Percentiles rank a stretch among this genome's conserved stretches.
These are phyloP conservation scores for Amylocarpus encephaloides DNA, from an alignment of 2,329 filamentous ascomycete species.

Conservation along the genomic window DNA sequence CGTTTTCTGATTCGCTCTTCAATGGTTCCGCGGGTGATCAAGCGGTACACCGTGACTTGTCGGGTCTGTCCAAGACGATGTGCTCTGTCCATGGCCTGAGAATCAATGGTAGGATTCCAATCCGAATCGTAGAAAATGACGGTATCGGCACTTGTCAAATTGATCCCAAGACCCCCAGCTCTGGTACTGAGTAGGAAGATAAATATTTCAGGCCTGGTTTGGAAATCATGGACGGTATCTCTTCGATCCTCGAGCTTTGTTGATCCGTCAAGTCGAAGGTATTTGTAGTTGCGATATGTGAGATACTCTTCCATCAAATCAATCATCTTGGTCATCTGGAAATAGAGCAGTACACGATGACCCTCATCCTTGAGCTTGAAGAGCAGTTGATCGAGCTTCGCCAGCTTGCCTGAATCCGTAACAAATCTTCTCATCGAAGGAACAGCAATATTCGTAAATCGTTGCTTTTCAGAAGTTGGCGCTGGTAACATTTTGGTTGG, in stretches of 20 bases:
- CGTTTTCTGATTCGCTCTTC: constrained; percentile 97
- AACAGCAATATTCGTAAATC: constrained; percentile 85
- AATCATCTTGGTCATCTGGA: constrained; percentile 99
- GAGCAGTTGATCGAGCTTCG: constrained; percentile 80
- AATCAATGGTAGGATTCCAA: constrained; percentile 99
- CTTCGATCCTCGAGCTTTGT: constrained; percentile 96
- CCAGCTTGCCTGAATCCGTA: constrained; percentile 93
- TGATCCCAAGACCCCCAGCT: constrained; percentile 96
- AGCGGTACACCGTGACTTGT: constrained; percentile 94
- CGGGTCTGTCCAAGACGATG: constrained; percentile 94
- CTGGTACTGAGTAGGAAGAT: constrained; percentile 94
- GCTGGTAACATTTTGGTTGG: constrained; percentile 61
- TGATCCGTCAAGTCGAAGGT: constrained; percentile 90
- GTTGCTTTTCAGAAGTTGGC: constrained; percentile 73
- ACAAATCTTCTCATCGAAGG: constrained; percentile 98
- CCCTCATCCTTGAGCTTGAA: constrained; percentile 85
- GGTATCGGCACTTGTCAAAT: constrained; percentile 90
- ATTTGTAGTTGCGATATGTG: constrained; percentile 98
- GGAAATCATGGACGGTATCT: constrained; percentile 95
- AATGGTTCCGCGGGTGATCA: constrained; percentile 94
- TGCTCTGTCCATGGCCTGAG: constrained; percentile 96
- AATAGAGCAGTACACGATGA: constrained; percentile 93
- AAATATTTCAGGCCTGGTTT: constrained; percentile 89
- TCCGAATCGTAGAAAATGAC: constrained; percentile 99
- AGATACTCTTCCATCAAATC: constrained; percentile 98